Evolutionary conservation across 805 yeast genomes (phyloP).

Genomic region (Sungouiella thailandica): DNA sequence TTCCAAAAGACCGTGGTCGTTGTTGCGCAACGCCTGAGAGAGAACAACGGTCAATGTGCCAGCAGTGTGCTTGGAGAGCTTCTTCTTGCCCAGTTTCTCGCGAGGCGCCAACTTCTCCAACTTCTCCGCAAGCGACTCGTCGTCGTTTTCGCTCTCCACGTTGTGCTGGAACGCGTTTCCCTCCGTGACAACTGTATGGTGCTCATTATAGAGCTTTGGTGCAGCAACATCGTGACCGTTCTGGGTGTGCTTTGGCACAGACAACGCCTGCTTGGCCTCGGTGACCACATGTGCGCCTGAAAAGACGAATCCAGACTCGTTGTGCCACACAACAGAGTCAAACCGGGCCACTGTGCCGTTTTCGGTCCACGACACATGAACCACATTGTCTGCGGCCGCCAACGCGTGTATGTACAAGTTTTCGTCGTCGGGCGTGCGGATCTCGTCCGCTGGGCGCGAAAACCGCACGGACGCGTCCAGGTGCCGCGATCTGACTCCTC

Average conservation of each 20-base stretch:
- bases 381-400: constrained; percentile 16
- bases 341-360: constrained; percentile 53
- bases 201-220: constrained; percentile 54
- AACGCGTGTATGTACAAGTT: constrained; percentile 21
- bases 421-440: constrained; percentile 27
- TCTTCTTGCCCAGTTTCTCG: constrained; percentile 34
- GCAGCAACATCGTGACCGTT: constrained; percentile 51
- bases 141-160: constrained; percentile 44
- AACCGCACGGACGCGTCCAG: constrained; percentile 42
- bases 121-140: constrained; percentile 51
- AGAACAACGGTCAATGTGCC: constrained; percentile 72
- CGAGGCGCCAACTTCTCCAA: constrained; percentile 29
- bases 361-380: constrained; percentile 52
- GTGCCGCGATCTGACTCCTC: constrained; percentile 45
- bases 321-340: constrained; percentile 49
- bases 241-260: constrained; percentile 37
- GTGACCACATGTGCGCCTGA: constrained; percentile 27
- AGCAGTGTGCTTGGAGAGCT: constrained; percentile 45
- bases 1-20: constrained; percentile 82
- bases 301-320: constrained; percentile 23
- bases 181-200: constrained; percentile 53
- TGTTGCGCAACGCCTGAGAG: constrained; percentile 81
- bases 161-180: constrained; percentile 58
- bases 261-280: constrained; percentile 32
- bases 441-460: constrained; percentile 41